phyloP scores from a whole-genome alignment of 2,329 filamentous ascomycete genomes.

The Cladosporium austrohemisphaericum region DNA sequence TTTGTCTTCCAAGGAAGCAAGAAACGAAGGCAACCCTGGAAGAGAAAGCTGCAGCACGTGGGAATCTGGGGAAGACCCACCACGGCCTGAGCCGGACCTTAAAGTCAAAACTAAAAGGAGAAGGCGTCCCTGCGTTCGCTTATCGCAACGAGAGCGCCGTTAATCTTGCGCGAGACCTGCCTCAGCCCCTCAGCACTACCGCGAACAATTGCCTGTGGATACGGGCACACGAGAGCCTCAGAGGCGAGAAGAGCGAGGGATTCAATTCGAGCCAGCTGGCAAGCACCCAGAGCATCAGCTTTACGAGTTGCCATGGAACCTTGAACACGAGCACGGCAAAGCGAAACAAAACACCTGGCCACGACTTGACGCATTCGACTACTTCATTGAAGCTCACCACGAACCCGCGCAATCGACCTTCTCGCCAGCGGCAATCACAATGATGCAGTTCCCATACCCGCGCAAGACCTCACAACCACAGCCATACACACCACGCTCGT shows the following conservation, averaged over 20 bases:
- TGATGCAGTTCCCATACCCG: slow-evolving; percentile 81
- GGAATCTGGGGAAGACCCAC: neutral
- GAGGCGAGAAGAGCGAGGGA: too few relatives aligned
- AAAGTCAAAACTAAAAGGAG: too few relatives aligned
- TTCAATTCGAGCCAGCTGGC: neutral
- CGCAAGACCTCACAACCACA: slow-evolving; percentile 76
- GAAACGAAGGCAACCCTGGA: too few relatives aligned
- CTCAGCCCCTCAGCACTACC: neutral
- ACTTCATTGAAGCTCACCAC: neutral
- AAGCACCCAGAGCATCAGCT: neutral
- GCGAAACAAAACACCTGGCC: slow-evolving; percentile 10
- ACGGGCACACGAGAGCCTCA: too few relatives aligned
- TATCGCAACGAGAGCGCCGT: neutral
- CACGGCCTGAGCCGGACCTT: slow-evolving; percentile 10
- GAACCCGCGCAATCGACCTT: neutral
- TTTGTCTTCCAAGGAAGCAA: too few relatives aligned
- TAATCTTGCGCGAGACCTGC: neutral
- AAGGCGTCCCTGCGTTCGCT: slow-evolving; percentile 2
- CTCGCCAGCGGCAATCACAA: slow-evolving; percentile 37
- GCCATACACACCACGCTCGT: slow-evolving; percentile 61
- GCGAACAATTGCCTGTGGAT: too few relatives aligned
- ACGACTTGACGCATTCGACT: slow-evolving; percentile 1
- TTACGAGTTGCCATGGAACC: slow-evolving; percentile 11
- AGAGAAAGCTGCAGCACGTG: neutral
- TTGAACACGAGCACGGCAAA: slow-evolving; percentile 2